Conservation (phyloP, 1,284 basidiomycete species). For the Leucoagaricus sp. region DNA sequence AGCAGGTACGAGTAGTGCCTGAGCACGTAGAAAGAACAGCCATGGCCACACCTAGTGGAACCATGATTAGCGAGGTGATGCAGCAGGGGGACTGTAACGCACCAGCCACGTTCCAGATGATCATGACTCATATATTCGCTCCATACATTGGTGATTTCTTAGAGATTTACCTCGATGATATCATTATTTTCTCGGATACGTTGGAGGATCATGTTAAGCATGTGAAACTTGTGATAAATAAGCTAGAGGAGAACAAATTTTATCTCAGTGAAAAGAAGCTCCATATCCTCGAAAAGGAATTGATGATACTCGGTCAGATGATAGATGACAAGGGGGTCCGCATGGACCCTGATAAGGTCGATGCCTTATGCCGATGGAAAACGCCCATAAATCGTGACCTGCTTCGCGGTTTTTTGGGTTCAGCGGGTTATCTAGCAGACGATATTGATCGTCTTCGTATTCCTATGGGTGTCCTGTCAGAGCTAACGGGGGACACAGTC, state of each 20-base stretch:
- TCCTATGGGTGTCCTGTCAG: constrained; percentile 32
- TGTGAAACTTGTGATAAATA: constrained; percentile 1
- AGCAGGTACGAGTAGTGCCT: constrained; percentile 11
- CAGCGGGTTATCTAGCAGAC: constrained; percentile 22
- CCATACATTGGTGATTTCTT: constrained; percentile 18
- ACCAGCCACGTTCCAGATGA: constrained; percentile 14
- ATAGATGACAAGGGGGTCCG: constrained; percentile 36
- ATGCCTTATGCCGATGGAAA: constrained; percentile 33
- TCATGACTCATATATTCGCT: constrained; percentile 12
- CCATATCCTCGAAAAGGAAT: background rate
- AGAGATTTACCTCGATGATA: constrained; percentile 13
- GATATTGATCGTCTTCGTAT: constrained; percentile 22
- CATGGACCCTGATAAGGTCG: constrained; percentile 39
- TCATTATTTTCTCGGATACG: background rate
- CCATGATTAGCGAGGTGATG: constrained; percentile 11
- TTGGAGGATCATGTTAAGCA: constrained; percentile 12
- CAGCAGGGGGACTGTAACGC: constrained; percentile 18
- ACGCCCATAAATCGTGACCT: constrained; percentile 25
- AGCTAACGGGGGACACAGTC: constrained; percentile 17
- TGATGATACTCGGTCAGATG: constrained; percentile 34
- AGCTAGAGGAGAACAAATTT: constrained; percentile 7
- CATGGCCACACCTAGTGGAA: constrained; percentile 8
- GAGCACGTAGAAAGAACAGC: constrained; percentile 9
- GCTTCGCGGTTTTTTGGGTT: constrained; percentile 30
- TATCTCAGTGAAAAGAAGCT: constrained; percentile 13